Conservation (phyloP, 2,329 filamentous ascomycete genomes). For the Fonsecaea pugnacius region DNA sequence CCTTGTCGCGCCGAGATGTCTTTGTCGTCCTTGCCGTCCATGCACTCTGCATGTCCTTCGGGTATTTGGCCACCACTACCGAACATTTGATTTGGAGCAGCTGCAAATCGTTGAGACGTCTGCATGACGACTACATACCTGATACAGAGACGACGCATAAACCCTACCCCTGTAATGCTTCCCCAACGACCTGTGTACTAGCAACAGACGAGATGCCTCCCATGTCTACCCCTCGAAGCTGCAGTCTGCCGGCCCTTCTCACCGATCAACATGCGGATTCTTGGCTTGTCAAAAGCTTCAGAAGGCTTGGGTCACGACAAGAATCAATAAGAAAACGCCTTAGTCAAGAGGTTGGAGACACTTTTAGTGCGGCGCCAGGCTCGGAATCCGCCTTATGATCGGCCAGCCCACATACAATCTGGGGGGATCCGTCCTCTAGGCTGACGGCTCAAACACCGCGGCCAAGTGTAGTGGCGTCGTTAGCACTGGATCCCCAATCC, state of each 20-base stretch:
- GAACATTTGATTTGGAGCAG: not conserved
- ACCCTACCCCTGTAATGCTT: not conserved
- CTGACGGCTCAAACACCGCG: conserved; percentile 22
- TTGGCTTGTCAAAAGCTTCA: conserved; percentile 12
- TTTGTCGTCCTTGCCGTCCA: not conserved
- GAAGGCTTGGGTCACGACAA: conserved; percentile 10
- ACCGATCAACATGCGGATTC: not conserved
- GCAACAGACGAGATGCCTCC: not conserved
- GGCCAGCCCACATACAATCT: conserved; percentile 1
- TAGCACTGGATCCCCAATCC: not conserved
- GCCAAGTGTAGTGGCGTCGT: conserved; percentile 18
- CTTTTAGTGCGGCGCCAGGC: not conserved
- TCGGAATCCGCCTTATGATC: conserved; percentile 14
- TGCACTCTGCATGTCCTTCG: not conserved
- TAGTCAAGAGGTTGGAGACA: not conserved
- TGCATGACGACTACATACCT: not conserved
- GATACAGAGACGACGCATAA: not conserved
- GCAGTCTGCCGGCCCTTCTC: not conserved
- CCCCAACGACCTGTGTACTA: not conserved
- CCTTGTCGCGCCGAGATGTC: not conserved
- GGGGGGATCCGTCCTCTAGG: conserved; percentile 12
- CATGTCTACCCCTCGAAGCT: not conserved
- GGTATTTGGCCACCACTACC: conserved; percentile 1
- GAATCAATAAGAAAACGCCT: conserved; percentile 10
- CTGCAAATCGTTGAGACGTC: not conserved